Base-by-base conservation (phyloP, 768 basidiomycete species). In the Coprinellus aureogranulatus region DNA sequence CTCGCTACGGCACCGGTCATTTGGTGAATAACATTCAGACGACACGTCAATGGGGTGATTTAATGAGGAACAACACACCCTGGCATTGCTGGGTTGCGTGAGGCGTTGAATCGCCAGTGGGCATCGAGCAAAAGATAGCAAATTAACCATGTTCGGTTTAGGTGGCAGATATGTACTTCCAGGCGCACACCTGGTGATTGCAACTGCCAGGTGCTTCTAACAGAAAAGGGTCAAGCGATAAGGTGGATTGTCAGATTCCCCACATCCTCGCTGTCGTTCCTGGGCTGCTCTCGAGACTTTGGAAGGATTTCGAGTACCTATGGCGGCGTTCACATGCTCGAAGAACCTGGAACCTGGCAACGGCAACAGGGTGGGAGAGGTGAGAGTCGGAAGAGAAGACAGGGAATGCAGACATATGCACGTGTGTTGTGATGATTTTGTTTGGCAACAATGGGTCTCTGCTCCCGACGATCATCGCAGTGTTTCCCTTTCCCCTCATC, bases 381-480 rank as follows among this genome's bases (percentile, higher is more conserved):
- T 16, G 23, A 51, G 14, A 30, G n/a, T 16, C 49, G 25, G 23
- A 27, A 28, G 49, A 51, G 11, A n/a, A 28, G 49, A 27, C 18
- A 31, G 27, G 18, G 16, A 51, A 20, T 12, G 30, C 58, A 59
- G 27, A 60, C 49, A 53, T 69, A 73, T 23, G 67, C 54, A 10
- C 70, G 63, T 51, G 34, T 65, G 46, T 55, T 56, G 23, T 65
- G 59, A 30, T 72, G 70, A 23, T 65, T 67, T 25, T 68, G 30
- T 55, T 55, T 44, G 54, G 20, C n/a, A 30, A 26, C 39, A 46
- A 27, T 40, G 25, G 48, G 18, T 14, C 20, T 34, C n/a, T 34
- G 34, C 14, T 34, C 34, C 37, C 18, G 30, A 31, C 31, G 53
- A 42, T 45, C 42, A 27, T 55, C 42, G n/a, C 23, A 18, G 8